A percentile compares a stretch with the other conserved stretches of the same genome.
Conservation (phyloP, 2,329 filamentous ascomycete species). For the Grosmannia penicillata region DNA sequence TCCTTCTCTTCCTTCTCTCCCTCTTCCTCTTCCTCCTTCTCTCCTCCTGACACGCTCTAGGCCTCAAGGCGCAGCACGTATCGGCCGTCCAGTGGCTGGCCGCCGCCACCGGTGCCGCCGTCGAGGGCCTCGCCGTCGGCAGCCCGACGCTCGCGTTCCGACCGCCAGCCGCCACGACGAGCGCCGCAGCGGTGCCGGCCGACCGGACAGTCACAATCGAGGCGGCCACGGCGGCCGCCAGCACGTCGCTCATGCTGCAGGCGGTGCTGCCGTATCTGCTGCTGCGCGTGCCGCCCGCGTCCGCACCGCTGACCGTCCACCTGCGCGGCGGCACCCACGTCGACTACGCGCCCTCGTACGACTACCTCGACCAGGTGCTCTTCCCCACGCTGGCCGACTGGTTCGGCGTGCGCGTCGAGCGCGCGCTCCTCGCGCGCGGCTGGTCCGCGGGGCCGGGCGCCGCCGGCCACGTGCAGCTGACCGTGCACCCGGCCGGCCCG, state of each 20-base stretch:
- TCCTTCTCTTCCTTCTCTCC: too few relatives aligned
- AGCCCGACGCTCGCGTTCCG: constrained; percentile 33
- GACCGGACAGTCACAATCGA: constrained; percentile 14
- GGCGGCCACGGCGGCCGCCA: constrained; percentile 35
- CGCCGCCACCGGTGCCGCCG: constrained; percentile 32
- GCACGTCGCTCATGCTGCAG: constrained; percentile 42
- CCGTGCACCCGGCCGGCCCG: constrained; percentile 21
- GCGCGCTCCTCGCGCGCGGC: constrained; percentile 28
- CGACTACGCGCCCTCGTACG: constrained; percentile 39
- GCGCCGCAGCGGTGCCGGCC: not conserved
- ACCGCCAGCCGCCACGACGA: constrained; percentile 15
- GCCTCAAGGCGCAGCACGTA: constrained; percentile 46
- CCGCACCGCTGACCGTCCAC: constrained; percentile 25
- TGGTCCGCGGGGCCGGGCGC: constrained; percentile 28
- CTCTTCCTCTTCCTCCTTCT: not conserved
- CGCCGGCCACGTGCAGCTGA: constrained; percentile 29
- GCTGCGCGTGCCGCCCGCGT: constrained; percentile 18
- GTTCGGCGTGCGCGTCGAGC: constrained; percentile 32
- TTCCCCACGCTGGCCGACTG: constrained; percentile 35
- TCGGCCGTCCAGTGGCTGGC: constrained; percentile 39
- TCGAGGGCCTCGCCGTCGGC: constrained; percentile 34
- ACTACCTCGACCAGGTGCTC: constrained; percentile 48
- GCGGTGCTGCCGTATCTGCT: constrained; percentile 44
- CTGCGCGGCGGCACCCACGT: constrained; percentile 47
- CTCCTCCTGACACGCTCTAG: constrained; percentile 17